Evolutionary conservation across 164 flowering plant genomes (phyloP), one percentile per base, ranked within the genome.

Genomic region (Chimonanthus praecox): DNA sequence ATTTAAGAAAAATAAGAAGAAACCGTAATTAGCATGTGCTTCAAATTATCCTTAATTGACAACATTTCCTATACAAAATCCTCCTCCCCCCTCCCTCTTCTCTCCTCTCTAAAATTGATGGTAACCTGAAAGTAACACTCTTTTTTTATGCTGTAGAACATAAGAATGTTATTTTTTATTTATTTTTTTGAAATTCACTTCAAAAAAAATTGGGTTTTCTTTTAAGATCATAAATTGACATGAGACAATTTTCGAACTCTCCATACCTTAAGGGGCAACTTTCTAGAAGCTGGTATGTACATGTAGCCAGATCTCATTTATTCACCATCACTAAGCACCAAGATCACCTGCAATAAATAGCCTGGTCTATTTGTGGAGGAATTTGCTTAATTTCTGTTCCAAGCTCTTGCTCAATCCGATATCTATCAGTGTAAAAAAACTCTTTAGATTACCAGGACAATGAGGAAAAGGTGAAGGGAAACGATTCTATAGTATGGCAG

Each of bases 361-460:
- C 89, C 83, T 90, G 98, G 80, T 96, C 99, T 47, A 96, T 94
- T 71, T 92, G 95, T 0, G 99, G 97, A 71, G 99, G 99, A 80
- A 96, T 94, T 80, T 92, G 99, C 84, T 94, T 96, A 49, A 96
- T 96, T 82, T 96, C 99, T 72, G 98, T 96, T 45, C 99, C 99
- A 80, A 96, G 92, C 83, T 96, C 99, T 86, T 96, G 99, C 78
- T 96, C 99, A 75, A 94, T 96, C 89, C 95, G 88, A 81, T 96
- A 92, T 88, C 99, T 96, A 88, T 74, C 54, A 60, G 20, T 20
- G 66, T 33, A 50, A 44, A 46, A 54, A 49, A 21, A 61, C 46
- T 15, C 47, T 3, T 13, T 44, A 16, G 68, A 33, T 66, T 33
- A 44, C 4, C 16, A 66, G n/a, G 2, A 63, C 16, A 44, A 44